Evolutionary conservation across 1,284 basidiomycete species (phyloP).

Genomic region (Heimioporus retisporus): DNA sequence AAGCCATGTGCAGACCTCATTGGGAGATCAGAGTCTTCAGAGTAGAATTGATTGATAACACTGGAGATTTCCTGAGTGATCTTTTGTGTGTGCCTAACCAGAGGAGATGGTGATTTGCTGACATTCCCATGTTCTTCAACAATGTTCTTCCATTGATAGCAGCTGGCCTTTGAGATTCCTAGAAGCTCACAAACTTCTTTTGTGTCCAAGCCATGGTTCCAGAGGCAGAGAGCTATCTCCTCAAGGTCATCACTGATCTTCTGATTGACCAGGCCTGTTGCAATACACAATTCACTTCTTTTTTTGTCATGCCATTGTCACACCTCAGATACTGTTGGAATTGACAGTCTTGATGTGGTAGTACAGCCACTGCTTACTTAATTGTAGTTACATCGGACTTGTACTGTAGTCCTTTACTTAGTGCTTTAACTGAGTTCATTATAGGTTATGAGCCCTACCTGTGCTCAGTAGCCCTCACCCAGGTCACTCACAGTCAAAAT

Average conservation of each 20-base stretch:
- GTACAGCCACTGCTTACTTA: too few relatives aligned
- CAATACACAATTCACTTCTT: too few relatives aligned
- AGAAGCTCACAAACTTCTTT: conserved; percentile 7
- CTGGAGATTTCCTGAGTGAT: not conserved
- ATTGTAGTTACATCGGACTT: too few relatives aligned
- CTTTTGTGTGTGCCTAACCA: not conserved
- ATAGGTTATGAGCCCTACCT: too few relatives aligned
- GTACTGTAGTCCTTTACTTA: too few relatives aligned
- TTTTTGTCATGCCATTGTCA: too few relatives aligned
- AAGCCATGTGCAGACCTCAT: conserved; percentile 7
- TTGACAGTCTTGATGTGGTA: too few relatives aligned
- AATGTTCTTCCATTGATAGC: not conserved
- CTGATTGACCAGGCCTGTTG: too few relatives aligned
- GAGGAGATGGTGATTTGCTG: not conserved
- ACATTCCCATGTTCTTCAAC: conserved; percentile 1
- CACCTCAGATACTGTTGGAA: too few relatives aligned
- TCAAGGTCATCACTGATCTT: not conserved
- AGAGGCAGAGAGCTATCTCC: not conserved
- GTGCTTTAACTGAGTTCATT: too few relatives aligned
- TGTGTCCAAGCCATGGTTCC: not conserved
- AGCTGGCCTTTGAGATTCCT: conserved; percentile 1
- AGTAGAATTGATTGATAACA: not conserved
- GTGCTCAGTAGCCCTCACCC: too few relatives aligned
- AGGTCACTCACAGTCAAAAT: too few relatives aligned
- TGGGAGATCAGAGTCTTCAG: conserved; percentile 1